Conservation (phyloP, 306 rosid genomes). For the Abrus pulchellus region DNA sequence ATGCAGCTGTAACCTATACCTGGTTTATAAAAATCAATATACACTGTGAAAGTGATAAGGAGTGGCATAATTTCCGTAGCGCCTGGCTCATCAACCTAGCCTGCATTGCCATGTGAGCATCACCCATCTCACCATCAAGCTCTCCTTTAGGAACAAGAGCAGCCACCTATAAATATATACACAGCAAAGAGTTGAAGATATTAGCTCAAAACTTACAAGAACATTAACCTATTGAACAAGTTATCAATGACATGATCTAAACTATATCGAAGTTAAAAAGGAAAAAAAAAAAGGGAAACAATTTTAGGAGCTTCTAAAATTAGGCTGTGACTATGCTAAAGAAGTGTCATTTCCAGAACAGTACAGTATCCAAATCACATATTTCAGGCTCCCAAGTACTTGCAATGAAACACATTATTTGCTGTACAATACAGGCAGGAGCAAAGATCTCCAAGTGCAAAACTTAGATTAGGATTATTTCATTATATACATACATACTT, state of each 20-base stretch:
- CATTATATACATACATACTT: conserved; percentile 9
- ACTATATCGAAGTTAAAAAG: neutral
- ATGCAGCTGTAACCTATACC: conserved; percentile 58
- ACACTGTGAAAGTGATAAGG: conserved; percentile 81
- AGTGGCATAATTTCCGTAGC: conserved; percentile 90
- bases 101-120: conserved; percentile 98
- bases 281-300: neutral
- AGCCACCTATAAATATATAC: conserved; percentile 73
- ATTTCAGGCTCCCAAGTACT: conserved; percentile 21
- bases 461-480: neutral
- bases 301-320: conserved; percentile 2
- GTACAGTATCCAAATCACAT: conserved; percentile 17
- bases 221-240: conserved; percentile 34
- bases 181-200: conserved; percentile 34
- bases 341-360: neutral
- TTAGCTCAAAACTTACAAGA: conserved; percentile 7
- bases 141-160: conserved; percentile 97
- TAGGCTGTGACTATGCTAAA: neutral
- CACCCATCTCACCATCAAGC: conserved; percentile 97
- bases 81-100: conserved; percentile 99
- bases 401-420: conserved; percentile 5
- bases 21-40: conserved; percentile 87
- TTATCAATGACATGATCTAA: conserved; percentile 7
- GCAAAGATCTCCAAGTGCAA: conserved; percentile 10
- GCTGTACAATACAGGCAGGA: conserved; percentile 3